Conservation (phyloP, 2,329 filamentous ascomycete genomes). For the Pestalotiopsis fici region DNA sequence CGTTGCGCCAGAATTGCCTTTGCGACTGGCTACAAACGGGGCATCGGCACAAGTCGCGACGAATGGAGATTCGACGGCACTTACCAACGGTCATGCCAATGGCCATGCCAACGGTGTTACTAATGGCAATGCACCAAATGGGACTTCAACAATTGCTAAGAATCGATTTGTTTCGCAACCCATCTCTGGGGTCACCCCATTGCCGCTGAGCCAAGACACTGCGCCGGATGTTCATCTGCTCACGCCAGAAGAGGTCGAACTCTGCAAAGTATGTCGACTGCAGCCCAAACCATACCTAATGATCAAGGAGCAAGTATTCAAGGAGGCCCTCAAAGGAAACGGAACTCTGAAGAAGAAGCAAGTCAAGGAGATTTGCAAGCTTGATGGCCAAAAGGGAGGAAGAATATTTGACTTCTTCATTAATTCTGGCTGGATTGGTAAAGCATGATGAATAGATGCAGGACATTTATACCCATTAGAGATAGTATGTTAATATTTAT, state of each 20-base stretch:
- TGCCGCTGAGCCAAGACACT: constrained; percentile 73
- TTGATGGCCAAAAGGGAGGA: constrained; percentile 83
- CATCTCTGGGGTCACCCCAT: constrained; percentile 61
- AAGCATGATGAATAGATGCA: constrained; percentile 54
- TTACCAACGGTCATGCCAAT: constrained; percentile 56
- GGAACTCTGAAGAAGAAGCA: constrained; percentile 93
- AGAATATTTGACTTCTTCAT: constrained; percentile 95
- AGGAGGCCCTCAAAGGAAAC: constrained; percentile 86
- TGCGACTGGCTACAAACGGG: constrained; percentile 47
- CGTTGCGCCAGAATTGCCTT: constrained; percentile 76
- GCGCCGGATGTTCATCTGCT: constrained; percentile 84
- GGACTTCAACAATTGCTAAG: constrained; percentile 42
- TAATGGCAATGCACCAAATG: constrained; percentile 38
- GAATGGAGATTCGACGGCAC: constrained; percentile 55
- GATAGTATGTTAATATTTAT: background rate
- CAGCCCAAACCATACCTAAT: constrained; percentile 94
- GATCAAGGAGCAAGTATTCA: constrained; percentile 90
- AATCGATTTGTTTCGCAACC: constrained; percentile 56
- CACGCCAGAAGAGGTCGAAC: constrained; percentile 78
- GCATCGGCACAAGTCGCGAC: constrained; percentile 23
- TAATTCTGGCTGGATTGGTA: constrained; percentile 87
- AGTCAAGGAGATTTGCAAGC: constrained; percentile 78
- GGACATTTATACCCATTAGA: background rate
- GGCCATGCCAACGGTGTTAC: constrained; percentile 35
- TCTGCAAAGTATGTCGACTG: constrained; percentile 82